A percentile compares a stretch with the other conserved stretches of the same genome.
phyloP scores from a whole-genome alignment of 805 yeast species.

The Yamadazyma endophytica region DNA sequence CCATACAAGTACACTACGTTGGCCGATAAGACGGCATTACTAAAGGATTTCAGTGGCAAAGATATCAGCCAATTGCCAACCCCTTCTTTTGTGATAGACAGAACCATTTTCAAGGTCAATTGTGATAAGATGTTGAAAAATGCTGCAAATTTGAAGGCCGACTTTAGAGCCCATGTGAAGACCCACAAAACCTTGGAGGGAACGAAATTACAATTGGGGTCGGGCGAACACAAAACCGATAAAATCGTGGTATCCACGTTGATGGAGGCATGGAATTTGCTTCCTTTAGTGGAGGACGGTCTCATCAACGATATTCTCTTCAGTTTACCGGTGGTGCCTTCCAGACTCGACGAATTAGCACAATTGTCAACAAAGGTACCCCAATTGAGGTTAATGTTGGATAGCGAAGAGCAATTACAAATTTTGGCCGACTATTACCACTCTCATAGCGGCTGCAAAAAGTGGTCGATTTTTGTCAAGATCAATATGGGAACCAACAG shows the following conservation, averaged over 20 bases:
- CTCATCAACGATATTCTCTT: slow-evolving; percentile 27
- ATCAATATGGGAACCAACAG: slow-evolving; percentile 68
- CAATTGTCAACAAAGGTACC: slow-evolving; percentile 39
- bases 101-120: slow-evolving; percentile 37
- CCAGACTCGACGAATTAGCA: slow-evolving; percentile 46
- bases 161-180: slow-evolving; percentile 69
- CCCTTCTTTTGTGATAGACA: slow-evolving; percentile 53
- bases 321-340: slow-evolving; percentile 44
- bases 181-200: slow-evolving; percentile 72
- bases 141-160: slow-evolving; percentile 34
- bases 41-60: slow-evolving; percentile 36
- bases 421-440: slow-evolving; percentile 36
- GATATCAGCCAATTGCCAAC: slow-evolving; percentile 48
- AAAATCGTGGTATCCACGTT: slow-evolving; percentile 66
- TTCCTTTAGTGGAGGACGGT: slow-evolving; percentile 37
- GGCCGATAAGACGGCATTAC: slow-evolving; percentile 19
- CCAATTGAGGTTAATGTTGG: slow-evolving; percentile 55
- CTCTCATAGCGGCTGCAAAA: slow-evolving; percentile 16
- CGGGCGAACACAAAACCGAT: slow-evolving; percentile 31
- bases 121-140: slow-evolving; percentile 47
- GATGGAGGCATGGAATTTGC: slow-evolving; percentile 57
- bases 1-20: slow-evolving; percentile 11
- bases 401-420: slow-evolving; percentile 53
- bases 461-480: slow-evolving; percentile 67
- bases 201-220: slow-evolving; percentile 46